phyloP scores from a whole-genome alignment of 495 filamentous ascomycete species.

The Thozetella sp. region DNA sequence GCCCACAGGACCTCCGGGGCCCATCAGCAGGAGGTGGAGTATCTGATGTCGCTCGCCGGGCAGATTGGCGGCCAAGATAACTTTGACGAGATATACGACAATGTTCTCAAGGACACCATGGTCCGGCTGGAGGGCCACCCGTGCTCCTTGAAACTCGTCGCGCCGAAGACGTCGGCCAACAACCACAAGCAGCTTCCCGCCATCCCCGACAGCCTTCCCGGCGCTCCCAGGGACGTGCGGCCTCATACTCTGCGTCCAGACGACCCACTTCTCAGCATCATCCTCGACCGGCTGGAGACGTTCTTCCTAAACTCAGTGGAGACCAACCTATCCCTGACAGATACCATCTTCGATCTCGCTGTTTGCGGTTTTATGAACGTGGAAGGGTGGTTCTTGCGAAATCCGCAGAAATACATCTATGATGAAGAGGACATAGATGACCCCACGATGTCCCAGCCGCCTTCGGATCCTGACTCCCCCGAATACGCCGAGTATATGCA shows the following conservation, averaged over 20 bases:
- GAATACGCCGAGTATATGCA: constrained; percentile 45
- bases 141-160: constrained; percentile 64
- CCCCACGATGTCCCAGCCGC: constrained; percentile 19
- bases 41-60: constrained; percentile 71
- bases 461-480: constrained; percentile 30
- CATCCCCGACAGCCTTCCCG: constrained; percentile 50
- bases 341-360: constrained; percentile 78
- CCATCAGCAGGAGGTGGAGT: constrained; percentile 77
- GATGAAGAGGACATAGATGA: constrained; percentile 43
- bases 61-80: constrained; percentile 71
- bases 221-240: constrained; percentile 55
- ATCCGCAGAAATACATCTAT: constrained; percentile 62
- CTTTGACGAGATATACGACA: constrained; percentile 78
- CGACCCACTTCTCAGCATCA: constrained; percentile 74
- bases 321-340: constrained; percentile 84
- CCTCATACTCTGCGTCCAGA: constrained; percentile 64
- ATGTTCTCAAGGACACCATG: constrained; percentile 79
- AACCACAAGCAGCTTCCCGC: constrained; percentile 47
- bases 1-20: constrained; percentile 72
- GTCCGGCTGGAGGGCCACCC: constrained; percentile 78
- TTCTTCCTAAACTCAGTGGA: constrained; percentile 92
- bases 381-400: constrained; percentile 87
- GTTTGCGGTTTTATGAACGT: constrained; percentile 81
- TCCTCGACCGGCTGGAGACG: constrained; percentile 68
- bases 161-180: constrained; percentile 50